These are phyloP conservation scores for Fusarium phyllophilum DNA, from an alignment of 2,329 filamentous ascomycete species.

Conservation along the genomic window DNA sequence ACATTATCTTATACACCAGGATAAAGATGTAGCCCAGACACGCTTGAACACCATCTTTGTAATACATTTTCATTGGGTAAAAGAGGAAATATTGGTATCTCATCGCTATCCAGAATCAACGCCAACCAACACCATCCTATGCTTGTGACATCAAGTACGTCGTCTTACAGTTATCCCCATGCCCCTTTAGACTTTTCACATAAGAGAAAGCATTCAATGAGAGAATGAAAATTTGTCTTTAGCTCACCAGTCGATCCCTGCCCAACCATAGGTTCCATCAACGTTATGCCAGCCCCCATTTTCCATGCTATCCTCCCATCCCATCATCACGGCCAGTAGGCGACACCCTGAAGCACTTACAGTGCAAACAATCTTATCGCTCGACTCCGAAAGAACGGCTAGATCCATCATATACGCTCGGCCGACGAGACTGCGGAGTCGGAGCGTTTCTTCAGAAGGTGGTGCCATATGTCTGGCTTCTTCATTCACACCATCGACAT, in stretches of 20 bases:
- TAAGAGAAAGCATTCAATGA: neutral
- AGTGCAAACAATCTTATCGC: constrained; percentile 79
- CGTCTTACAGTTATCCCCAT: constrained; percentile 3
- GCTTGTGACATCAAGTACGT: constrained; percentile 14
- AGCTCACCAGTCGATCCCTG: constrained; percentile 52
- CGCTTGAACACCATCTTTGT: neutral
- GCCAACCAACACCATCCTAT: constrained; percentile 32
- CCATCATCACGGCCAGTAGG: constrained; percentile 85
- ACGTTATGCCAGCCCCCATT: constrained; percentile 78
- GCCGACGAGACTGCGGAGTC: constrained; percentile 77
- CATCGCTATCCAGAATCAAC: constrained; percentile 25
- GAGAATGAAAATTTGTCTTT: neutral
- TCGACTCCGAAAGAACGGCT: constrained; percentile 73
- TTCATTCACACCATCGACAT: constrained; percentile 38
- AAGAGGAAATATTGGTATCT: constrained; percentile 25
- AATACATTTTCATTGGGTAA: neutral
- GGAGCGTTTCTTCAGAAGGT: constrained; percentile 65
- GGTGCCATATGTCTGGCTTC: constrained; percentile 42
- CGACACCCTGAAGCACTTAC: constrained; percentile 79
- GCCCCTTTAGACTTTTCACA: neutral
- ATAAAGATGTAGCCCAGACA: neutral
- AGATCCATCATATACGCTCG: constrained; percentile 86
- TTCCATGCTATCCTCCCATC: constrained; percentile 76
- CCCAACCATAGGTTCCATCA: constrained; percentile 76
- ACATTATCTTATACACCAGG: neutral